Evolutionary conservation across 2,329 filamentous ascomycete genomes (phyloP).

Genomic region (Chaetomiaceae sp.): DNA sequence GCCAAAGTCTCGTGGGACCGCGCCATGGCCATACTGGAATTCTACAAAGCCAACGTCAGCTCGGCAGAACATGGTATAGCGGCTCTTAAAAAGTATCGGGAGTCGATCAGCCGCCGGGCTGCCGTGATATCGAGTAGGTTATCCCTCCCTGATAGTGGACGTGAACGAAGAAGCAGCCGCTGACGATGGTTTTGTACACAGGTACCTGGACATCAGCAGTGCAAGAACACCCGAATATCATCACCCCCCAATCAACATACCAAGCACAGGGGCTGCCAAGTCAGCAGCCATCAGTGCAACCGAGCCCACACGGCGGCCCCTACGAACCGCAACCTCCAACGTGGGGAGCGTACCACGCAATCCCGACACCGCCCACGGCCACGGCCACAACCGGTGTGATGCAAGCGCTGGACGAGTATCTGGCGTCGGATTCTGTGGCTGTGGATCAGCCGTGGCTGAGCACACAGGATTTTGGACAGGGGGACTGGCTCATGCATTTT

Average conservation of each 20-base stretch:
- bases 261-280: too few species aligned
- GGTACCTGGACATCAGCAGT: too few species aligned
- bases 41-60: slow-evolving; percentile 14
- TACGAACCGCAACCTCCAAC: not conserved
- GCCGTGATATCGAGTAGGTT: not conserved
- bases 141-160: not conserved
- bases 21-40: slow-evolving; percentile 18
- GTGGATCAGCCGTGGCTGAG: slow-evolving; percentile 14
- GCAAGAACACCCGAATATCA: too few species aligned
- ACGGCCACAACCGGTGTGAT: not conserved
- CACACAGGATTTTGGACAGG: slow-evolving; percentile 15
- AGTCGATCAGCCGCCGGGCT: not conserved
- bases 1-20: slow-evolving; percentile 16
- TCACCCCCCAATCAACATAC: too few species aligned
- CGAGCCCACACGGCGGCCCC: not conserved
- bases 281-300: not conserved
- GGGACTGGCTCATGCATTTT: slow-evolving; percentile 13
- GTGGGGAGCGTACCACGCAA: not conserved
- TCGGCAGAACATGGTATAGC: slow-evolving; percentile 14
- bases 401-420: slow-evolving; percentile 4
- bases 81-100: slow-evolving; percentile 8
- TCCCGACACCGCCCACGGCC: not conserved
- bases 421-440: slow-evolving; percentile 6
- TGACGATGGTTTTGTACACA: too few species aligned
- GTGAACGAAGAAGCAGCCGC: too few species aligned